Evolutionary conservation across 2,329 filamentous ascomycete genomes (phyloP).

Genomic region (Alternaria triticina): DNA sequence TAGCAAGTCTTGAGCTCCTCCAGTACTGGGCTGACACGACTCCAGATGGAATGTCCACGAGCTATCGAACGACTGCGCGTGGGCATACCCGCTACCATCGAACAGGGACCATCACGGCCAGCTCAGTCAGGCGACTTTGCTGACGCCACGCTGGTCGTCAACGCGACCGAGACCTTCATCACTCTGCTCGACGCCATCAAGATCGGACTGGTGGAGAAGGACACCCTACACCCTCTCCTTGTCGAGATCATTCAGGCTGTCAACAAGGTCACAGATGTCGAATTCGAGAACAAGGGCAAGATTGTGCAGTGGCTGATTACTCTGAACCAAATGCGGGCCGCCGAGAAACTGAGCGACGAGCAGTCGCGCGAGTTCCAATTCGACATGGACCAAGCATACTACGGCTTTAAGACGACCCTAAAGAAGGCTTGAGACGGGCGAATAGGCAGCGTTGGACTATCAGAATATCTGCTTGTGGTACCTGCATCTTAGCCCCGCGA

Average conservation of each 20-base stretch:
- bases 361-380: conserved; percentile 88
- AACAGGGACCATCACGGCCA: conserved; percentile 58
- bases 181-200: conserved; percentile 95
- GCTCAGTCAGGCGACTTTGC: conserved; percentile 50
- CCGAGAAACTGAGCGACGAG: conserved; percentile 85
- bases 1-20: neutral
- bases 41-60: conserved; percentile 87
- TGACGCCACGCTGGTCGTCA: conserved; percentile 74
- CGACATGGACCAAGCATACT: conserved; percentile 93
- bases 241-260: conserved; percentile 97
- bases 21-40: conserved; percentile 17
- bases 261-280: conserved; percentile 93
- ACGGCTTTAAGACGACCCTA: conserved; percentile 86
- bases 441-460: neutral
- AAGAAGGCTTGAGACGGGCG: conserved; percentile 40
- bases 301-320: conserved; percentile 99
- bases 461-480: neutral
- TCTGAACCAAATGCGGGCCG: conserved; percentile 96
- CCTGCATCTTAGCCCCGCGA: conserved; percentile 7
- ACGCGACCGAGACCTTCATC: conserved; percentile 97
- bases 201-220: conserved; percentile 90
- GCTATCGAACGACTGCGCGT: conserved; percentile 92
- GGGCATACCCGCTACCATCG: conserved; percentile 85
- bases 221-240: conserved; percentile 92
- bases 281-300: conserved; percentile 95